Conservation (phyloP, 768 basidiomycete genomes). For the Omphalotus guepiniiformis region DNA sequence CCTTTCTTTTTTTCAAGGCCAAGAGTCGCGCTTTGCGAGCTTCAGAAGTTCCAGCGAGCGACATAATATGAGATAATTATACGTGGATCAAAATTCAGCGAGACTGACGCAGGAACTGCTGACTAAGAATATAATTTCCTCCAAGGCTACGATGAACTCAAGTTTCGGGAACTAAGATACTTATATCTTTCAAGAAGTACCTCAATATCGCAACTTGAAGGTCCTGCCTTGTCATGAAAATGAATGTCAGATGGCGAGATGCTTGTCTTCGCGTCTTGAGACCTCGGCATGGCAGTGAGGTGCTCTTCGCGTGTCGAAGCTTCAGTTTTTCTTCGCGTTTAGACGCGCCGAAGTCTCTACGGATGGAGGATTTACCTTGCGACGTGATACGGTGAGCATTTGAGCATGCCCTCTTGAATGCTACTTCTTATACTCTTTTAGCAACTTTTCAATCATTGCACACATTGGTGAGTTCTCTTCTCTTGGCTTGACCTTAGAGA, state of each 20-base stretch:
- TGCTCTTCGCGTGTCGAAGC: slow-evolving; percentile 15
- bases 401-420: neutral
- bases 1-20: slow-evolving; percentile 73
- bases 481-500: slow-evolving; percentile 3
- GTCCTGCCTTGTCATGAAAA: slow-evolving; percentile 8
- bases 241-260: slow-evolving; percentile 29
- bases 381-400: slow-evolving; percentile 58
- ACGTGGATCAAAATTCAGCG: no score
- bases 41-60: slow-evolving; percentile 75
- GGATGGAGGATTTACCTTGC: slow-evolving; percentile 62
- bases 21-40: slow-evolving; percentile 75
- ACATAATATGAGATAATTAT: slow-evolving; percentile 44
- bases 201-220: neutral
- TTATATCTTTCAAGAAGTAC: no score
- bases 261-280: slow-evolving; percentile 23
- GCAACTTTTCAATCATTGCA: slow-evolving; percentile 95
- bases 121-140: no score
- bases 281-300: slow-evolving; percentile 6
- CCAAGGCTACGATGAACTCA: no score
- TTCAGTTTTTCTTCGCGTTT: slow-evolving; percentile 28
- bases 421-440: slow-evolving; percentile 6
- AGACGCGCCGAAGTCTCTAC: slow-evolving; percentile 31
- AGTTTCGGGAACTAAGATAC: no score
- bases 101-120: no score
- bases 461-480: slow-evolving; percentile 66